Evolutionary conservation across 495 filamentous ascomycete genomes (phyloP).

Genomic region (Aspergillus incahuasiensis): DNA sequence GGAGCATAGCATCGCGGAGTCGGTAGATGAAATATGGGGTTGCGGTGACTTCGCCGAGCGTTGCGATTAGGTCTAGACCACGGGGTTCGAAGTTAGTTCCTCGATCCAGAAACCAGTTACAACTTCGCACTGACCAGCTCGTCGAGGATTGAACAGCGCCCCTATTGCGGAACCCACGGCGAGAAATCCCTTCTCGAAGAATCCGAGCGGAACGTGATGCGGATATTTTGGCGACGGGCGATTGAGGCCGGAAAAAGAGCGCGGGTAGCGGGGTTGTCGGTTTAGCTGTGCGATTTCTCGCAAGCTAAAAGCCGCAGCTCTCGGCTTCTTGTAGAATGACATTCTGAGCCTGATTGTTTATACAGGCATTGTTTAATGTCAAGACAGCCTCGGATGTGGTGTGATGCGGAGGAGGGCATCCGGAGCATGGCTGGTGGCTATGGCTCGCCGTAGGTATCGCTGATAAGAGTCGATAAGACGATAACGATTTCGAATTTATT

Average conservation of each 20-base stretch:
- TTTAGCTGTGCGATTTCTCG: slow-evolving; percentile 15
- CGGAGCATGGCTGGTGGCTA: slow-evolving; percentile 17
- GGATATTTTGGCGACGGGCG: slow-evolving; percentile 73
- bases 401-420: slow-evolving; percentile 24
- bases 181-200: slow-evolving; percentile 67
- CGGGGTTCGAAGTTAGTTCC: neutral
- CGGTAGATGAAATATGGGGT: slow-evolving; percentile 93
- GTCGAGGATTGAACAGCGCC: slow-evolving; percentile 72
- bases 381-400: slow-evolving; percentile 18
- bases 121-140: slow-evolving; percentile 54
- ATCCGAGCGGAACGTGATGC: slow-evolving; percentile 85
- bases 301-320: slow-evolving; percentile 14
- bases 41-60: slow-evolving; percentile 88
- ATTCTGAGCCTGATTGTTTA: slow-evolving; percentile 20
- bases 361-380: slow-evolving; percentile 9
- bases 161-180: slow-evolving; percentile 78
- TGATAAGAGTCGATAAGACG: slow-evolving; percentile 18
- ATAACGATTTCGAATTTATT: neutral
- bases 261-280: slow-evolving; percentile 13
- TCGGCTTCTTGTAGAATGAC: slow-evolving; percentile 28
- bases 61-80: slow-evolving; percentile 77
- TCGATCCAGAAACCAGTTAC: neutral
- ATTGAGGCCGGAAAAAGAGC: slow-evolving; percentile 69
- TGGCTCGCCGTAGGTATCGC: slow-evolving; percentile 20
- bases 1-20: slow-evolving; percentile 87